Evolutionary conservation across 1,139 yeast species (phyloP).

Genomic region (Yueomyces sp.): DNA sequence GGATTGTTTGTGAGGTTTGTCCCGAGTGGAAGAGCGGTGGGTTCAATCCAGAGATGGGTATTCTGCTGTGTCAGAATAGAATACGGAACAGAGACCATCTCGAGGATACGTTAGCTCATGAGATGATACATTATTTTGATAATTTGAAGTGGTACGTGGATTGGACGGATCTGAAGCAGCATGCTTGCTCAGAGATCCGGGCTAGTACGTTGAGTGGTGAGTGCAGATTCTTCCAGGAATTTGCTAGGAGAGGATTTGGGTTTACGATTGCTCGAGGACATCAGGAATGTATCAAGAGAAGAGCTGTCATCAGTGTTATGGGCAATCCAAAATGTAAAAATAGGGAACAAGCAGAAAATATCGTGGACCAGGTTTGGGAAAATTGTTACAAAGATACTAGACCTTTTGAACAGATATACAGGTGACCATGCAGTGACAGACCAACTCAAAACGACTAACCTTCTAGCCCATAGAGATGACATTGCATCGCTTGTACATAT

Average conservation of each 20-base stretch:
- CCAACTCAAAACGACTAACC: too few species aligned
- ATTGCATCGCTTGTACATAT: background rate
- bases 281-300: constrained; percentile 78
- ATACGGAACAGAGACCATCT: constrained; percentile 67
- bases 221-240: constrained; percentile 81
- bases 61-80: constrained; percentile 77
- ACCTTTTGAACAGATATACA: constrained; percentile 84
- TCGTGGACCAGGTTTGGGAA: constrained; percentile 80
- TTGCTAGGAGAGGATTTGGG: constrained; percentile 35
- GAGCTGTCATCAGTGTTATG: constrained; percentile 73
- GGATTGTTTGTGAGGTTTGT: constrained; percentile 74
- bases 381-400: constrained; percentile 91
- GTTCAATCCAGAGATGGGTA: constrained; percentile 80
- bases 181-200: constrained; percentile 93
- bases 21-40: constrained; percentile 88
- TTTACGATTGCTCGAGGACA: constrained; percentile 50
- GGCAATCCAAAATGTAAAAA: constrained; percentile 76
- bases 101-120: constrained; percentile 88
- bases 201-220: constrained; percentile 93
- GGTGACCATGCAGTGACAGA: constrained; percentile 5
- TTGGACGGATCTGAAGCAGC: constrained; percentile 75
- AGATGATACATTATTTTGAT: constrained; percentile 87
- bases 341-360: constrained; percentile 61
- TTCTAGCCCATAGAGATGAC: too few species aligned
- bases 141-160: constrained; percentile 78